Percentiles rank a stretch among this genome's conserved stretches.
phyloP scores from a whole-genome alignment of 169 alveolate species.

The Babesia bigemina region DNA sequence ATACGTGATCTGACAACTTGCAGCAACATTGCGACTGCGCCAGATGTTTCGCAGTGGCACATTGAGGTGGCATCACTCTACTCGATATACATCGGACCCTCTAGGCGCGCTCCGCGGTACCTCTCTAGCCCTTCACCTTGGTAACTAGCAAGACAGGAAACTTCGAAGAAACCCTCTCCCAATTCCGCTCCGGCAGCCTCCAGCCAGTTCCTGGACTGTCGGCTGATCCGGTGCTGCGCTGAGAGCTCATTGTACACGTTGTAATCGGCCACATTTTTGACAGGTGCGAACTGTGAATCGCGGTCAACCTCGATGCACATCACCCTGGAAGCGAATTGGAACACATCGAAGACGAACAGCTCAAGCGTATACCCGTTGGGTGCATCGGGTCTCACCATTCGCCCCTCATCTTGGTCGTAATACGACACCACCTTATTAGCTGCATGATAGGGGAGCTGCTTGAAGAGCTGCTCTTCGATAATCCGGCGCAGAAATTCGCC shows the following conservation, averaged over 20 bases:
- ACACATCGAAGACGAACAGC: conserved; percentile 74
- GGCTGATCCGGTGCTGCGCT: conserved; percentile 56
- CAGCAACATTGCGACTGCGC: too few species aligned
- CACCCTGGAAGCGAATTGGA: conserved; percentile 65
- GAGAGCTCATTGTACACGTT: conserved; percentile 29
- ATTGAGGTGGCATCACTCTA: not conserved
- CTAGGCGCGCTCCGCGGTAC: conserved; percentile 26
- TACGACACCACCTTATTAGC: conserved; percentile 48
- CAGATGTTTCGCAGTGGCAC: too few species aligned
- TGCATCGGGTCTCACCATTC: conserved; percentile 16
- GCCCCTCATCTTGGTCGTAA: not conserved
- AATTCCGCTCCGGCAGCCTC: conserved; percentile 22
- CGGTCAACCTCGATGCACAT: conserved; percentile 57
- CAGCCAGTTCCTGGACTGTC: conserved; percentile 37
- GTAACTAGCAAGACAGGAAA: conserved; percentile 44
- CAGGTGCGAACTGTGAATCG: conserved; percentile 49
- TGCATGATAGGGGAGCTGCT: conserved; percentile 66
- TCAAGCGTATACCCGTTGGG: conserved; percentile 70
- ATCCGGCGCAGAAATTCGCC: conserved; percentile 60
- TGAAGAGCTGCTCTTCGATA: conserved; percentile 54
- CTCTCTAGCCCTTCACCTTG: conserved; percentile 47
- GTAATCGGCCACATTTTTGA: conserved; percentile 35
- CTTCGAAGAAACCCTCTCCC: conserved; percentile 46
- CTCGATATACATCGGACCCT: conserved; percentile 44
- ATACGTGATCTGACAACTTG: too few species aligned